Evolutionary conservation across 768 basidiomycete species (phyloP).

Genomic region (Tylopilus felleus): DNA sequence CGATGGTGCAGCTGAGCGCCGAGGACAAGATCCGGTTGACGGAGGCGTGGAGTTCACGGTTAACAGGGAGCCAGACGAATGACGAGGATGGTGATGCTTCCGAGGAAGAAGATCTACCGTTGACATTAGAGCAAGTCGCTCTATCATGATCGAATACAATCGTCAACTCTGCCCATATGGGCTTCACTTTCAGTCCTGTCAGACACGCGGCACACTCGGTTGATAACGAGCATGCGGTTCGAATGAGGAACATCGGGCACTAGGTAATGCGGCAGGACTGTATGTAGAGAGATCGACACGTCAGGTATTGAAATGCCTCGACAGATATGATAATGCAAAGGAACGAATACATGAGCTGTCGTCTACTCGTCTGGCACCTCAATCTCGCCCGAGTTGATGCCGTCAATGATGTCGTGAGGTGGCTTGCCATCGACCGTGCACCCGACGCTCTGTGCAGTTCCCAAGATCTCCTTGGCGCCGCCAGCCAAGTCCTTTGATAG

Average conservation of each 20-base stretch:
- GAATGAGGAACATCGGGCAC: not conserved
- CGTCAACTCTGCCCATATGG: not conserved
- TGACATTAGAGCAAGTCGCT: conserved; percentile 9
- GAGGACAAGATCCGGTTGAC: conserved; percentile 34
- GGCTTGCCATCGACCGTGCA: conserved; percentile 94
- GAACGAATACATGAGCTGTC: conserved; percentile 20
- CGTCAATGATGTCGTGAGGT: conserved; percentile 91
- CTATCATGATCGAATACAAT: not conserved
- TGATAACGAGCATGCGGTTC: no score
- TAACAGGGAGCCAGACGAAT: conserved; percentile 10
- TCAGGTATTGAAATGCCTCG: conserved; percentile 9
- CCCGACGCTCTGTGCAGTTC: conserved; percentile 94
- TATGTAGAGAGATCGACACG: not conserved
- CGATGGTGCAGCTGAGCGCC: conserved; percentile 25
- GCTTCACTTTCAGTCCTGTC: not conserved
- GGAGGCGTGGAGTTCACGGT: conserved; percentile 32
- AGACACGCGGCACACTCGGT: not conserved
- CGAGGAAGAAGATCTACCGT: conserved; percentile 14
- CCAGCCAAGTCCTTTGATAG: conserved; percentile 88
- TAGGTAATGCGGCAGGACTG: not conserved
- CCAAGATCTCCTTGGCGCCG: conserved; percentile 95
- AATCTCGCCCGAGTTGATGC: conserved; percentile 78
- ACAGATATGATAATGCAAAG: conserved; percentile 11
- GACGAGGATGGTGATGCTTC: conserved; percentile 9
- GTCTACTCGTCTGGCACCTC: conserved; percentile 83